phyloP scores from a whole-genome alignment of 139 green algal genomes.

The Chlorella sorokiniana region DNA sequence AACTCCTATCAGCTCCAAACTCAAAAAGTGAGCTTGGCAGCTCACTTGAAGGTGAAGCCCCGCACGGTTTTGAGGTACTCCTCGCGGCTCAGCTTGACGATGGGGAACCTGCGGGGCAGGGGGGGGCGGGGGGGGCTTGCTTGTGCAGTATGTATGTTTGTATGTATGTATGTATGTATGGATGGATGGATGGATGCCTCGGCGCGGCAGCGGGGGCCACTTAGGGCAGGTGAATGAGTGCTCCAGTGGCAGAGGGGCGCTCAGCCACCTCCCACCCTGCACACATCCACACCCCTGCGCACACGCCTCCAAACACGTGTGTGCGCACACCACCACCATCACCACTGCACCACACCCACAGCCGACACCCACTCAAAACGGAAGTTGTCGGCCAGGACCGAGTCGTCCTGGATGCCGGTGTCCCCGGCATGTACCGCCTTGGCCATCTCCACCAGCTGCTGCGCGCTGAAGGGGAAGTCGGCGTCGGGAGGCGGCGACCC shows the following conservation, averaged over 20 bases:
- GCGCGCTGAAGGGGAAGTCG: conserved; percentile 45
- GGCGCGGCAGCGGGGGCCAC: no score
- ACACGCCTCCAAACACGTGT: background rate
- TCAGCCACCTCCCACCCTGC: no score
- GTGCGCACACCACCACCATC: background rate
- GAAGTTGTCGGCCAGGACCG: conserved; percentile 50
- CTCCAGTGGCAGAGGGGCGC: no score
- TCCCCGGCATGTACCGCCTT: conserved; percentile 40
- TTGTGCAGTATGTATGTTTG: no score
- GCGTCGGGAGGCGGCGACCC: background rate
- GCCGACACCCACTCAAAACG: conserved; percentile 54
- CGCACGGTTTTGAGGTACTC: conserved; percentile 32
- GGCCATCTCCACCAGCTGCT: conserved; percentile 48
- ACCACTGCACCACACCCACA: background rate
- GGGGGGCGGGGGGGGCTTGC: no score
- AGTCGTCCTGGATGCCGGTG: conserved; percentile 38
- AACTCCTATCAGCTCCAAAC: background rate
- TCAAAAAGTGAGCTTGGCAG: background rate
- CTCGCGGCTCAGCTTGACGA: conserved; percentile 15
- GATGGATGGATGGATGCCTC: no score
- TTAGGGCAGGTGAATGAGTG: no score
- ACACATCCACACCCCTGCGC: no score
- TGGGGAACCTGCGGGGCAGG: conserved; percentile 21
- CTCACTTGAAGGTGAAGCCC: conserved; percentile 20
- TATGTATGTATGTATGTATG: no score